Base-by-base conservation (phyloP, 495 filamentous ascomycete genomes). In the Astrothelium macrocarpum region DNA sequence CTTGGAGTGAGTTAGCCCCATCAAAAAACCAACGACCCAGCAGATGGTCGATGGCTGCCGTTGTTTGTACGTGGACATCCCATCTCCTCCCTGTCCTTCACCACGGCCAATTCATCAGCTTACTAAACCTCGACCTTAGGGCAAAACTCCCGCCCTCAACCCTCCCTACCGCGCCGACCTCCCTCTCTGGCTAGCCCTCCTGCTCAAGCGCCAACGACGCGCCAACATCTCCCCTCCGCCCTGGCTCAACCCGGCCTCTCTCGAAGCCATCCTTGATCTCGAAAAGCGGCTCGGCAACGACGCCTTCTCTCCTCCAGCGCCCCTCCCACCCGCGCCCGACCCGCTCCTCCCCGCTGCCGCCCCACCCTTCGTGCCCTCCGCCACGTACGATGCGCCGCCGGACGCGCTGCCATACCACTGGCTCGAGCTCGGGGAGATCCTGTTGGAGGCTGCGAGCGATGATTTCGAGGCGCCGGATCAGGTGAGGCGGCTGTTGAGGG, bases 121-220 rank as follows among this genome's bases (percentile, higher is more conserved):
- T 61, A 56, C 32, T 60, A 46, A 60, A 16, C 58, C 53, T 61
- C 65, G 66, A 64, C 62, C 32, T 5, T 61, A 97, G 93, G 94
- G 94, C 53, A 81, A 85, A 65, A 85, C 90, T 36, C 84, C 86
- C 34, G 74, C 83, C 49, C 84, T 98, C 58, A 81, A 81, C 32
- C 94, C 94, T 10, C 92, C 94, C 0, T 87, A 91, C 67, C 86
- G 91, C 68, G 82, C 87, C 63, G 75, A 86, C 32, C 74, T 97
- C 49, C 94, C 94, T 16, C 85, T 97, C 71, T 97, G 95, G 95
- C 88, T 97, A 58, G 94, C 95, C n/a, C 84, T 97, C 59, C 87
- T 97, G 62, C 87, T 98, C 60, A 97, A 98, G 76, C 90, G 91
- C 65, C 95, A 98, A 78, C 85, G 87, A 36, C 86, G 93, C 71